A percentile compares a stretch with the other conserved stretches of the same genome.
Evolutionary conservation across 2,329 filamentous ascomycete species (phyloP).

Genomic region (Fusarium sp.): DNA sequence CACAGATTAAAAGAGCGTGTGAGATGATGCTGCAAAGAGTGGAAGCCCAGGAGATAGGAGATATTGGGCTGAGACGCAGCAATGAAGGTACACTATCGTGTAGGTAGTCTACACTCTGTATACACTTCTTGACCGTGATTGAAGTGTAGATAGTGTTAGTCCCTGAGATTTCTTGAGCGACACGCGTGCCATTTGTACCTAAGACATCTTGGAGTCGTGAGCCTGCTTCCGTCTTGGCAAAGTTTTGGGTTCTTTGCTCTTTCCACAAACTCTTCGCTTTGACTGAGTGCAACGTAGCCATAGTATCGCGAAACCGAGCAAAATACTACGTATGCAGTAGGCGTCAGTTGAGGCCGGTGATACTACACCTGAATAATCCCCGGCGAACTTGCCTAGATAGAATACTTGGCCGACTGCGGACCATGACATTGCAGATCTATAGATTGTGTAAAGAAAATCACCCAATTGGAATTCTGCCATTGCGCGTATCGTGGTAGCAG

Average conservation of each 20-base stretch:
- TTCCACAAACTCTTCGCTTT: neutral
- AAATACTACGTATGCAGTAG: neutral
- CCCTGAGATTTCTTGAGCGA: neutral
- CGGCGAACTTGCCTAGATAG: neutral
- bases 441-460: neutral
- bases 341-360: neutral
- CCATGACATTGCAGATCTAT: neutral
- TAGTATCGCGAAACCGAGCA: neutral
- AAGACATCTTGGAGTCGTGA: neutral
- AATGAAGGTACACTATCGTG: neutral
- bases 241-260: neutral
- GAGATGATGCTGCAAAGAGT: conserved; percentile 1
- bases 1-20: neutral
- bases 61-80: neutral
- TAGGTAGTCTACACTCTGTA: neutral
- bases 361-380: neutral
- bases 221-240: neutral
- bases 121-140: neutral
- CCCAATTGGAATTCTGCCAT: neutral
- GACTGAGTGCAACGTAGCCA: neutral
- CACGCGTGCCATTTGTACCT: neutral
- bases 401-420: neutral
- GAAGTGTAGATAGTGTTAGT: neutral
- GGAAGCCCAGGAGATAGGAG: neutral
- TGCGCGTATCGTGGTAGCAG: neutral